Conservation (phyloP, 169 alveolate species). For the Plasmodium knowlesi region DNA sequence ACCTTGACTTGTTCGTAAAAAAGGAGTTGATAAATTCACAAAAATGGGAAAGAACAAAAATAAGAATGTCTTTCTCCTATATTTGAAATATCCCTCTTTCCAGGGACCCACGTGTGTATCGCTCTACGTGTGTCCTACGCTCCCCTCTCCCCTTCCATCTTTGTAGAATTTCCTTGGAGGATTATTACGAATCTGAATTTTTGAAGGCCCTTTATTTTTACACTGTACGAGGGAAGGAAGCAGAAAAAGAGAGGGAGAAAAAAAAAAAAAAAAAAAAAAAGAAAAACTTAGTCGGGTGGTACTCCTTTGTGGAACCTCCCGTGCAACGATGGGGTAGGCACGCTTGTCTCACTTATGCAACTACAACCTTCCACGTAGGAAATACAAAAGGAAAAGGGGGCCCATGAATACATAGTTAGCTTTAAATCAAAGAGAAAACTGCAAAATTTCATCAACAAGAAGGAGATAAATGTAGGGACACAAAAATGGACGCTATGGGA, state of each 20-base stretch:
- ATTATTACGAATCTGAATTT: constrained; percentile 54
- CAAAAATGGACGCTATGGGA: constrained; percentile 21
- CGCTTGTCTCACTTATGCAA: neutral
- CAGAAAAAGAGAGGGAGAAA: neutral
- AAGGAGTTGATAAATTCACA: neutral
- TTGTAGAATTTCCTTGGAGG: constrained; percentile 34
- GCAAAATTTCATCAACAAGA: constrained; percentile 47
- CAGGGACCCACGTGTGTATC: neutral
- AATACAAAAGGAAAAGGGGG: constrained; percentile 29
- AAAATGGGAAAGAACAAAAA: neutral
- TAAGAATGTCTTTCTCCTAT: neutral
- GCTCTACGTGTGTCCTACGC: neutral
- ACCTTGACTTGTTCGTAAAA: constrained; percentile 33
- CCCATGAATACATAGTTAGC: constrained; percentile 49
- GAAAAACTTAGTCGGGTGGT: neutral
- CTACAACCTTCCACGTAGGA: neutral
- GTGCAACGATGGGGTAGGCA: neutral
- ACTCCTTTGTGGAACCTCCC: neutral
- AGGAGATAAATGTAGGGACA: constrained; percentile 20
- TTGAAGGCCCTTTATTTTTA: constrained; percentile 62
- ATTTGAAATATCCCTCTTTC: neutral
- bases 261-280: neutral
- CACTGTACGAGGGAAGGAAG: constrained; percentile 8
- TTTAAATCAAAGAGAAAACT: constrained; percentile 49
- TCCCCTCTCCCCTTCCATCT: neutral